These are phyloP conservation scores for Garcia nutans DNA, from an alignment of 345 rosid genomes.

Conservation along the genomic window DNA sequence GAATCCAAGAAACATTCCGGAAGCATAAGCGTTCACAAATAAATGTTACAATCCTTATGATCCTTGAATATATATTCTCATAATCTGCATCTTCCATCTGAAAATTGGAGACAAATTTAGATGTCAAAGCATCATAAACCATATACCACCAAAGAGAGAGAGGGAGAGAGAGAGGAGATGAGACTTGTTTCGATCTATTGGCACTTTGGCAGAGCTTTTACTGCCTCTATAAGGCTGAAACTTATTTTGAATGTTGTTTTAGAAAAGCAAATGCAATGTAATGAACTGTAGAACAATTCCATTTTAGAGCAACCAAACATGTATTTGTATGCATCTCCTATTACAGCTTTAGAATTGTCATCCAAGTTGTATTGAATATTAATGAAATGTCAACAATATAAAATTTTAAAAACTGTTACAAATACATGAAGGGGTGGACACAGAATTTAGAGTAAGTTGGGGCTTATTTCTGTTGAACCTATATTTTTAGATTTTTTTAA, in stretches of 20 bases:
- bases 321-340: neutral
- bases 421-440: neutral
- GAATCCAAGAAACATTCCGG: constrained; percentile 68
- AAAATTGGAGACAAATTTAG: constrained; percentile 17
- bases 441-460: too few relatives aligned
- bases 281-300: neutral
- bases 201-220: neutral
- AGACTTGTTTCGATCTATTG: neutral
- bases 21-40: constrained; percentile 63
- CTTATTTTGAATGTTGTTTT: neutral
- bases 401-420: neutral
- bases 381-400: constrained; percentile 5
- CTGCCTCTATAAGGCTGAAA: neutral
- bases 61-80: constrained; percentile 54
- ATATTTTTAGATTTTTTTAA: too few relatives aligned
- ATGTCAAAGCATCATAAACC: constrained; percentile 7
- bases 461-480: too few relatives aligned
- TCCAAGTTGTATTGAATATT: too few relatives aligned
- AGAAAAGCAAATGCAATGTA: neutral
- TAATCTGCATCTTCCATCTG: constrained; percentile 60
- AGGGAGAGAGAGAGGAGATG: neutral
- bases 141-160: neutral
- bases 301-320: neutral
- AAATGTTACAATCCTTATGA: constrained; percentile 64
- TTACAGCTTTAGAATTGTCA: too few relatives aligned